Conservation (phyloP, 2,329 filamentous ascomycete species). For the Calonectria honghensis region DNA sequence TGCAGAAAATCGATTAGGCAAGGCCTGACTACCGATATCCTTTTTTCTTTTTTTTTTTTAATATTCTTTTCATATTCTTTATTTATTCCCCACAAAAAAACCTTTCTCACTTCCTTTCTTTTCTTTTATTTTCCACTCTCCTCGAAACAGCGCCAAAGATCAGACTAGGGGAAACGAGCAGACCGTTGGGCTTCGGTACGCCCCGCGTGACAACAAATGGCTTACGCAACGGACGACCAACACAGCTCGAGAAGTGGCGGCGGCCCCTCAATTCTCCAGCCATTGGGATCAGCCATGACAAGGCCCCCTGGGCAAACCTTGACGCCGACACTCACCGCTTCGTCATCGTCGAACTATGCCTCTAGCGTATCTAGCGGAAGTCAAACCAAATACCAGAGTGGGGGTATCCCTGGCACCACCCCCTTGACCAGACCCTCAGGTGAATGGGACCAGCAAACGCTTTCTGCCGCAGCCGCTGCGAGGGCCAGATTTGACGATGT, state of each 20-base stretch:
- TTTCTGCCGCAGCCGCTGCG: slow-evolving; percentile 45
- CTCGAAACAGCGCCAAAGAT: slow-evolving; percentile 13
- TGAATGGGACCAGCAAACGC: slow-evolving; percentile 51
- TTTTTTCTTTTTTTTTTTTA: neutral
- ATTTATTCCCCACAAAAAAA: too few relatives aligned
- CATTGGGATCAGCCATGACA: slow-evolving; percentile 33
- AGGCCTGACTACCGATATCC: neutral
- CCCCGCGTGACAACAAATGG: neutral
- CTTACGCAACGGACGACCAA: neutral
- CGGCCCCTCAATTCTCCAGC: neutral
- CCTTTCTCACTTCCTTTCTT: neutral
- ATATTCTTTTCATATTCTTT: neutral
- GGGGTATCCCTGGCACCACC: slow-evolving; percentile 49
- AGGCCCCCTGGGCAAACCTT: slow-evolving; percentile 39
- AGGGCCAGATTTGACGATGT: slow-evolving; percentile 6
- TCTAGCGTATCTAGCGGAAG: slow-evolving; percentile 47
- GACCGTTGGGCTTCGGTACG: neutral
- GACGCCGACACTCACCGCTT: slow-evolving; percentile 48
- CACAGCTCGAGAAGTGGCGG: neutral
- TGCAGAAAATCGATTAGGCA: neutral
- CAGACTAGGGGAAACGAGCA: neutral
- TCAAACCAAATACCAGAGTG: slow-evolving; percentile 27
- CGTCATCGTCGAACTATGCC: slow-evolving; percentile 49
- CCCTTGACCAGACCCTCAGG: slow-evolving; percentile 49
- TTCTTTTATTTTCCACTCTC: slow-evolving; percentile 5